Evolutionary conservation across 306 rosid species (phyloP).

Genomic region (Canavalia ensiformis): DNA sequence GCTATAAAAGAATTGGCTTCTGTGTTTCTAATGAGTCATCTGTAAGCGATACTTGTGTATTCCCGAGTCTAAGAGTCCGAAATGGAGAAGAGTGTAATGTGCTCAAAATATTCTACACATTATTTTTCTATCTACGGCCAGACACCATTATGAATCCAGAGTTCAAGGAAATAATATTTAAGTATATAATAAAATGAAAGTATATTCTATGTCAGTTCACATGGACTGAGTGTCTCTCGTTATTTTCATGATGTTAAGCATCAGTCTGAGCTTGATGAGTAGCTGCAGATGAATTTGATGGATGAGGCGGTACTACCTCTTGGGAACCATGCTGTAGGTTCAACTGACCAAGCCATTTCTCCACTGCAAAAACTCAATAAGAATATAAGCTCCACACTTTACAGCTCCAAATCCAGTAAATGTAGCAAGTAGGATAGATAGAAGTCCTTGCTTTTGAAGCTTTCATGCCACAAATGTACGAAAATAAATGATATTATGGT

Average conservation of each 20-base stretch:
- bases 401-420: conserved; percentile 70
- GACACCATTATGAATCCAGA: background rate
- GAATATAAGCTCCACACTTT: conserved; percentile 11
- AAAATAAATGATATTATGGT: background rate
- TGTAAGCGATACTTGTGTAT: background rate
- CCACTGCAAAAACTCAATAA: conserved; percentile 50
- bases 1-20: background rate
- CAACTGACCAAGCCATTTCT: conserved; percentile 44
- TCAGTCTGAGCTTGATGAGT: conserved; percentile 31
- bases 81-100: background rate
- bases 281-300: conserved; percentile 31
- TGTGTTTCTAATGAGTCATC: background rate
- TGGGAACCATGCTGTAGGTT: conserved; percentile 47
- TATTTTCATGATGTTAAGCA: conserved; percentile 42
- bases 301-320: conserved; percentile 29
- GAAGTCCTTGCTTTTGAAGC: conserved; percentile 67
- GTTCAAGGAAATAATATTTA: too few species aligned
- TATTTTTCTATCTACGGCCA: background rate
- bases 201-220: background rate
- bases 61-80: background rate
- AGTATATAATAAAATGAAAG: background rate
- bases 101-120: background rate
- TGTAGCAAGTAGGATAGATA: conserved; percentile 66
- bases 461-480: conserved; percentile 45
- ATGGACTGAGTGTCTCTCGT: conserved; percentile 10